Evolutionary conservation across 2,329 filamentous ascomycete species (phyloP).

Genomic region (Mollisiaceae sp.): DNA sequence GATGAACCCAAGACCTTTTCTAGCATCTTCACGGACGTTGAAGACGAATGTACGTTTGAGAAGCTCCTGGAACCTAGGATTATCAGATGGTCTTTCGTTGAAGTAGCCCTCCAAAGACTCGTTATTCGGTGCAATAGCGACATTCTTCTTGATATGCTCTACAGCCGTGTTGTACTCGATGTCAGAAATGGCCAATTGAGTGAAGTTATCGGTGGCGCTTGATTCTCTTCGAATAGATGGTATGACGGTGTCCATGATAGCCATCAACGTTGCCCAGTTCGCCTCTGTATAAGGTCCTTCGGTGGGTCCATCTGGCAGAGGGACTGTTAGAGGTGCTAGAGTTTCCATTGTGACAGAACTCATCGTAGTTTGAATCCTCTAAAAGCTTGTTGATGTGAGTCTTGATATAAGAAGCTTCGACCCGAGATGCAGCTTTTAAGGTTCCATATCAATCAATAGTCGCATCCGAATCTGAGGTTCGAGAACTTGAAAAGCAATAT

Average conservation of each 20-base stretch:
- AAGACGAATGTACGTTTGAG: slow-evolving; percentile 50
- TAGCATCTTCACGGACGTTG: slow-evolving; percentile 35
- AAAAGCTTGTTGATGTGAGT: neutral
- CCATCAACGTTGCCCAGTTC: slow-evolving; percentile 60
- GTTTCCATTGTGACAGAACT: slow-evolving; percentile 8
- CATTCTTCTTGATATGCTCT: slow-evolving; percentile 44
- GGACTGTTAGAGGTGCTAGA: slow-evolving; percentile 9
- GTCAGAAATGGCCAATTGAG: slow-evolving; percentile 46
- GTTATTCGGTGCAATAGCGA: slow-evolving; percentile 48
- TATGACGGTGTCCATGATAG: slow-evolving; percentile 62
- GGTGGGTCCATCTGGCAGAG: slow-evolving; percentile 35
- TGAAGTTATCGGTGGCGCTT: slow-evolving; percentile 30
- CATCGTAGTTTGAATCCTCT: neutral
- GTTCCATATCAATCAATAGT: neutral
- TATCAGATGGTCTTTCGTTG: slow-evolving; percentile 54
- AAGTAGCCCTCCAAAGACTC: slow-evolving; percentile 58
- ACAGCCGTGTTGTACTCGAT: slow-evolving; percentile 55
- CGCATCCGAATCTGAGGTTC: neutral
- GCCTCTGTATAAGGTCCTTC: slow-evolving; percentile 50
- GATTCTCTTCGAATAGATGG: slow-evolving; percentile 60
- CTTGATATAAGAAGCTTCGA: neutral
- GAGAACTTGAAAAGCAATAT: neutral
- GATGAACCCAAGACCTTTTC: slow-evolving; percentile 37
- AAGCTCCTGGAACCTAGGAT: slow-evolving; percentile 57
- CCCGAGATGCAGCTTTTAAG: neutral